These are phyloP conservation scores for Pelomyxa schiedti DNA, from an alignment of 78 protist genomes.

Conservation along the genomic window DNA sequence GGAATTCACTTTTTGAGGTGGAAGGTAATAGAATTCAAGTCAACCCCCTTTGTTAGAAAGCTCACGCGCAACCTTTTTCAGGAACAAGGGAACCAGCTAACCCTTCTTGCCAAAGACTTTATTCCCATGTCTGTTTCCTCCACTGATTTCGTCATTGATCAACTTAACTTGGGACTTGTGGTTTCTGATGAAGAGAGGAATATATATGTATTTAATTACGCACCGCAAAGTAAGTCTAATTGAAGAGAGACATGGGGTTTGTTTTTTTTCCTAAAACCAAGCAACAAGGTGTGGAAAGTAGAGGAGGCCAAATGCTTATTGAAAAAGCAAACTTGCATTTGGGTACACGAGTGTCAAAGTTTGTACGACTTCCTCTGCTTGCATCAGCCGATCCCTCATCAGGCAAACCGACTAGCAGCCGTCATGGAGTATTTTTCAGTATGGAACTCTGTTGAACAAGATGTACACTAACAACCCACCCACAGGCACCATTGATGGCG, in stretches of 20 bases:
- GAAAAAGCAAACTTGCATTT: background rate
- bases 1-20: slow-evolving; percentile 7
- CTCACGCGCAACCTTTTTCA: too few species aligned
- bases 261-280: too few species aligned
- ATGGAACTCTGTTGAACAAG: too few species aligned
- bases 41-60: too few species aligned
- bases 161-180: slow-evolving; percentile 3
- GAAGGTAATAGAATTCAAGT: too few species aligned
- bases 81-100: background rate
- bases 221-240: slow-evolving; percentile 15
- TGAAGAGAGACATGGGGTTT: too few species aligned
- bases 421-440: background rate
- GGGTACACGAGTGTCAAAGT: background rate
- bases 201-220: background rate
- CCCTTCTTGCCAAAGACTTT: slow-evolving; percentile 5
- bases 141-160: slow-evolving; percentile 1
- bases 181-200: slow-evolving; percentile 5
- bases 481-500: slow-evolving; percentile 9
- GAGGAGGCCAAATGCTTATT: background rate
- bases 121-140: background rate
- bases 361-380: background rate
- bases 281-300: slow-evolving; percentile 1
- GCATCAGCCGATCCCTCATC: background rate
- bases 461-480: too few species aligned
- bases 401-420: slow-evolving; percentile 8